Conservation (phyloP, 1,284 basidiomycete genomes). For the Afroboletus lepidellus region DNA sequence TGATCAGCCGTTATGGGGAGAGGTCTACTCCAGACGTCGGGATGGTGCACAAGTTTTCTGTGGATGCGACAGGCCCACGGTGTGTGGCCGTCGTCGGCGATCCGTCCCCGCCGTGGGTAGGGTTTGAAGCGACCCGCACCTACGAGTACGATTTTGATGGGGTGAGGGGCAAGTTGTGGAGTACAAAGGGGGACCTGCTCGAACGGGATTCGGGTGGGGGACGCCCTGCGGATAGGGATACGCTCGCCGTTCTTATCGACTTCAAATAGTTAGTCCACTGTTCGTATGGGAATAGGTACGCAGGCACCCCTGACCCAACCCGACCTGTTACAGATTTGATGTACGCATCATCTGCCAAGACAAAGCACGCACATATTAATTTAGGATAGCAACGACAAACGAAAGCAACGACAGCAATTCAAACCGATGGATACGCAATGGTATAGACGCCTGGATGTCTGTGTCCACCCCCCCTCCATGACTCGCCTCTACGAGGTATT, state of each 20-base stretch:
- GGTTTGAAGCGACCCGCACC: background rate
- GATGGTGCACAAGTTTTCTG: conserved; percentile 13
- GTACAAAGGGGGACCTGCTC: conserved; percentile 4
- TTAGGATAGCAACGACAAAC: background rate
- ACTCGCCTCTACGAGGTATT: background rate
- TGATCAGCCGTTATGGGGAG: background rate
- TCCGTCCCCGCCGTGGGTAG: conserved; percentile 5
- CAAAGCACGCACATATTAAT: background rate
- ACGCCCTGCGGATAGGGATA: conserved; percentile 5
- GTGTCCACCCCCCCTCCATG: background rate
- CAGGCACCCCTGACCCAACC: background rate
- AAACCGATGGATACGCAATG: background rate
- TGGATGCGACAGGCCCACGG: conserved; percentile 19
- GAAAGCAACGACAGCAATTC: background rate
- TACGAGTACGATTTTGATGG: conserved; percentile 14
- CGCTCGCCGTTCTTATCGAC: conserved; percentile 14
- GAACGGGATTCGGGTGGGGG: conserved; percentile 6
- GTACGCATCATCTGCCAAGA: background rate
- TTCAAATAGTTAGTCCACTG: conserved; percentile 5
- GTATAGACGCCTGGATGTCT: conserved; percentile 2
- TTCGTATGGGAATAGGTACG: background rate
- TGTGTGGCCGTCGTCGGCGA: conserved; percentile 17
- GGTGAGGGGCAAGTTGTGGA: conserved; percentile 14
- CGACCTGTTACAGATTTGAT: no score
- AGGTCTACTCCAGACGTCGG: background rate